A percentile compares a stretch with the other conserved stretches of the same genome.
Conservation (phyloP, 495 filamentous ascomycete genomes). For the Penicillium ochrochloron region DNA sequence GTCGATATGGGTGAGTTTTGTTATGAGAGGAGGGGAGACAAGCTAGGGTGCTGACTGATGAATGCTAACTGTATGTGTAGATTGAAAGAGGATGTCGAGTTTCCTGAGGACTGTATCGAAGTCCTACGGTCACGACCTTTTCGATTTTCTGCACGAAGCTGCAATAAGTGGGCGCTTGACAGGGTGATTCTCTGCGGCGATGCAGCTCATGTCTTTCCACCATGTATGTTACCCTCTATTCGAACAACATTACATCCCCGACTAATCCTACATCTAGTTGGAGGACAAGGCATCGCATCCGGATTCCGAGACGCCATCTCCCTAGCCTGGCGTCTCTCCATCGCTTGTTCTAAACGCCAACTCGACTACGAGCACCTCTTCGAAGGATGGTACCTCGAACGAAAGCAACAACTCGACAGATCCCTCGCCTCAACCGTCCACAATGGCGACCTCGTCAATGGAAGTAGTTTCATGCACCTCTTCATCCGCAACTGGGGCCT, state of each 20-base stretch:
- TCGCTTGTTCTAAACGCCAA: slow-evolving; percentile 29
- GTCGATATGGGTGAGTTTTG: slow-evolving; percentile 36
- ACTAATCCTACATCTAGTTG: slow-evolving; percentile 34
- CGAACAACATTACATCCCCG: not conserved
- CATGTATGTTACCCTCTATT: slow-evolving; percentile 36
- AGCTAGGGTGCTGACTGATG: not conserved
- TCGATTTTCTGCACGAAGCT: slow-evolving; percentile 49
- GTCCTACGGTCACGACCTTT: slow-evolving; percentile 56
- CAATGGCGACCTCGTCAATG: slow-evolving; percentile 42
- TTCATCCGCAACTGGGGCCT: slow-evolving; percentile 42
- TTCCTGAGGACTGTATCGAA: slow-evolving; percentile 54
- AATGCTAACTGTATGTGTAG: slow-evolving; percentile 15
- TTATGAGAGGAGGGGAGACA: not conserved
- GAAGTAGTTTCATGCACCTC: slow-evolving; percentile 28
- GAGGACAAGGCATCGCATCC: slow-evolving; percentile 57
- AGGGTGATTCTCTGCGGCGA: slow-evolving; percentile 55
- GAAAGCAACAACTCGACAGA: slow-evolving; percentile 44
- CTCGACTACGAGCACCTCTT: slow-evolving; percentile 23
- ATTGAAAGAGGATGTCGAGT: slow-evolving; percentile 38
- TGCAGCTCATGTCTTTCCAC: slow-evolving; percentile 60
- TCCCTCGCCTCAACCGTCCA: slow-evolving; percentile 40
- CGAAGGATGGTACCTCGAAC: slow-evolving; percentile 41
- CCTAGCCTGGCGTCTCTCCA: slow-evolving; percentile 54
- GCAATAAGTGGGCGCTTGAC: slow-evolving; percentile 55
- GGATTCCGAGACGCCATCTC: slow-evolving; percentile 43